Evolutionary conservation across 1,284 basidiomycete genomes (phyloP), one percentile per base, ranked within the genome.

Genomic region (Bjerkandera adusta): DNA sequence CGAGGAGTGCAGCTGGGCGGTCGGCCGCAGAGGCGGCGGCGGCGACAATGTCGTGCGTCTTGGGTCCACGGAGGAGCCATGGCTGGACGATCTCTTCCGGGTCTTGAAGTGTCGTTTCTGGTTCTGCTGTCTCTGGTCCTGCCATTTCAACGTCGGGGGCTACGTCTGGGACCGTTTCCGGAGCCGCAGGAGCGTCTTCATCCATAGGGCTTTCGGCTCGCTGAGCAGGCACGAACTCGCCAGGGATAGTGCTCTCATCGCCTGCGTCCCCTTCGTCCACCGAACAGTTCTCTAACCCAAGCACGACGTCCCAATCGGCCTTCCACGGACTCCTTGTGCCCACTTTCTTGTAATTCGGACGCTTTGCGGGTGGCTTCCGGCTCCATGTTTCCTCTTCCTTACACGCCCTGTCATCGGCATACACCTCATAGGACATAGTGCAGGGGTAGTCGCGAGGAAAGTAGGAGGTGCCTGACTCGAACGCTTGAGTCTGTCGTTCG

Each of bases 371-470:
- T 5, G 94, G 93, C 47, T 84, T 91, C 43, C 83, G 68, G 27
- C 79, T 75, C 92, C 92, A 96, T n/a, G 69, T 68, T 16, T 64
- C 72, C 46, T 70, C 68, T 34, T 85, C 85, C 47, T 78, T 70
- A 2, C 60, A 60, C 26, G 70, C 84, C 18, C 71, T 68, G 15
- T 72, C 64, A 1, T 63, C 59, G 33, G 77, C 74, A 61, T 77
- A 79, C 1, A 61, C 57, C 3, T 71, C 66, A 47, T 84, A 86
- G 0, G 81, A 75, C 8, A 58, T 52, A 0, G 81, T 78, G 7
- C 66, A 66, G 0, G 88, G 85, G 57, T 78, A 92, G 62, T 95
- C 91, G 37, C 82, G 77, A n/a, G 94, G 94, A 61, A 92, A 96
- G 48, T 79, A 79, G 1, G 78, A 61, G 0, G 68, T 67, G 1